These are phyloP conservation scores for Lasiodiplodia citricola DNA, from an alignment of 2,329 filamentous ascomycete genomes.

Conservation along the genomic window DNA sequence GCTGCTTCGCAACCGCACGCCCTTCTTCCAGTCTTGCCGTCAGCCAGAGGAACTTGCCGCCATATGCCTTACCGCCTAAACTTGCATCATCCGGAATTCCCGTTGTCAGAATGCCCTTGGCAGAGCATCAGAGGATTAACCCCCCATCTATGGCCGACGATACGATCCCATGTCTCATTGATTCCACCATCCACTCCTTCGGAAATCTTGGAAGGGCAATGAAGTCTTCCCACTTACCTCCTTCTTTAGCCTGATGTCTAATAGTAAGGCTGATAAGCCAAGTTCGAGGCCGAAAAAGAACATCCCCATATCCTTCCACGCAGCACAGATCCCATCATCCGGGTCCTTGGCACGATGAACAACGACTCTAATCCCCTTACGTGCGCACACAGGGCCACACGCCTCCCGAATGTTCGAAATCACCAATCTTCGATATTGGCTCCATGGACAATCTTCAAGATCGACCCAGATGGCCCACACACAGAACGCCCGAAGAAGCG, in stretches of 20 bases:
- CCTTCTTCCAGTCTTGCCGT: not conserved
- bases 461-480: not conserved
- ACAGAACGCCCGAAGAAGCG: not conserved
- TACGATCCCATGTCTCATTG: not conserved
- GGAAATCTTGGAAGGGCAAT: not conserved
- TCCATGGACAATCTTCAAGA: not conserved
- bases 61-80: constrained; percentile 8
- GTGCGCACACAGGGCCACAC: not conserved
- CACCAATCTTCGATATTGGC: not conserved
- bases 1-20: not conserved
- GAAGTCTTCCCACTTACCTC: not conserved
- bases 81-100: not conserved
- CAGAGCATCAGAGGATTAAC: not conserved
- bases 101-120: not conserved
- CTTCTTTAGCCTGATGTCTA: not conserved
- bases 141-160: not conserved
- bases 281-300: not conserved
- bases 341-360: not conserved
- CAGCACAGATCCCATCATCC: not conserved
- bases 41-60: not conserved
- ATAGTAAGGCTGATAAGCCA: not conserved
- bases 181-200: not conserved
- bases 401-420: not conserved
- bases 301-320: not conserved
- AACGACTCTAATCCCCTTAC: not conserved